Conservation (phyloP, 73 alveolate species). For the Paramecium sexaurelia region DNA sequence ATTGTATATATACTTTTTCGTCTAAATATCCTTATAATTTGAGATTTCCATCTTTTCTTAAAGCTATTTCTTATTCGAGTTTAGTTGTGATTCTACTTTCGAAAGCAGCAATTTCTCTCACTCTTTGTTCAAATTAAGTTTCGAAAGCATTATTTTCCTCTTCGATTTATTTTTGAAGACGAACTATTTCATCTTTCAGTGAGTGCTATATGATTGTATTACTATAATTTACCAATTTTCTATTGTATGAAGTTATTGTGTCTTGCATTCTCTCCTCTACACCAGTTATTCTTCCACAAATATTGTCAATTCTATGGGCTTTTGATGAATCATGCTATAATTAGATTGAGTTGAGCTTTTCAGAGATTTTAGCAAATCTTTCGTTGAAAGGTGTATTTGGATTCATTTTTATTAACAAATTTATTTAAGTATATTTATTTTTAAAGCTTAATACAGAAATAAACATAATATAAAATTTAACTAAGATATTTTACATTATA, state of each 20-base stretch:
- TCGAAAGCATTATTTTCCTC: conserved; percentile 63
- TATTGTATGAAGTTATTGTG: conserved; percentile 41
- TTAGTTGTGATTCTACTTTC: conserved; percentile 64
- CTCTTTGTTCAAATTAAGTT: conserved; percentile 57
- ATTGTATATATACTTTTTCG: conserved; percentile 44
- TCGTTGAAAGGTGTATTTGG: conserved; percentile 68
- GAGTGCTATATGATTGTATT: background rate
- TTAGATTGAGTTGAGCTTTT: conserved; percentile 60
- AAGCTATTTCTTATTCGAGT: conserved; percentile 57
- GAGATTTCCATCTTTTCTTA: conserved; percentile 63
- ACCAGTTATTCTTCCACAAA: conserved; percentile 51
- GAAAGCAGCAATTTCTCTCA: conserved; percentile 64
- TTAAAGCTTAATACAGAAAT: background rate
- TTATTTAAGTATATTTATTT: conserved; percentile 13
- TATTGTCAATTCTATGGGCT: conserved; percentile 61
- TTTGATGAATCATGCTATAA: conserved; percentile 59
- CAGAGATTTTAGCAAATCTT: conserved; percentile 62
- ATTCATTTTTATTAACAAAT: conserved; percentile 17
- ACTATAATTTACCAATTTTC: background rate
- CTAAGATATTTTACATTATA: background rate
- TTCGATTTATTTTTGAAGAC: conserved; percentile 58
- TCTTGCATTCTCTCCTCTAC: conserved; percentile 62
- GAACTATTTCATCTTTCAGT: conserved; percentile 61
- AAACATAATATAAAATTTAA: background rate
- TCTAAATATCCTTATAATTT: conserved; percentile 58